Base-by-base conservation (phyloP, 768 basidiomycete genomes). In the Leccinum boreale region DNA sequence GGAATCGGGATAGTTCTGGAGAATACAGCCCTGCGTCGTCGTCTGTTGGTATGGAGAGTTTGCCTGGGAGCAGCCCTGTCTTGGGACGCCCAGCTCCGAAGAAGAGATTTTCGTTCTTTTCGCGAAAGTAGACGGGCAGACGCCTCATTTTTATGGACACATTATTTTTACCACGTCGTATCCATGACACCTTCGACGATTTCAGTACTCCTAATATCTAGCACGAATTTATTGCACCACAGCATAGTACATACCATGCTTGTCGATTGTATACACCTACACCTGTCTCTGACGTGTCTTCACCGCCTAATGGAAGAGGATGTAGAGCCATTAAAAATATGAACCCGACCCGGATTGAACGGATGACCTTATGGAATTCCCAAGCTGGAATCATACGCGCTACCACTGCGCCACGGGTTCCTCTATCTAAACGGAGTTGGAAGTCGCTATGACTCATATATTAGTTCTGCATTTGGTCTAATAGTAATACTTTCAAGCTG, bases 311-410 rank as follows among this genome's bases (percentile, higher is more conserved):
- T 23, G 21, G 44, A 45, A 45, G 19, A 14, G 45, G 23, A 23
- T 21, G 11, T 3, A 46, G 45, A 21, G 21, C 21, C 19, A 39
- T 39, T 21, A 21, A 46, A 45, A 24, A 49, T 54, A 3, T 75
- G 73, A 75, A 72, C 75, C 74, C 73, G 65, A 76, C 75, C 74
- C 74, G 76, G 70, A 70, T 76, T 73, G 76, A 77, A 77, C 75
- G 75, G 76, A 76, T 75, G 76, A 77, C 76, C 75, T 76, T 77
- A 69, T 72, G 75, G 76, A 76, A 8, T 55, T 36, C 46, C 58
- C 48, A 62, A n/a, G 59, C 73, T 74, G 73, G 73, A 74, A 74
- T 74, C 73, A 71, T 66, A 74, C 70, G 71, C 71, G 71, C 73
- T 72, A 72, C 71, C 71, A 73, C 71, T 72, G 73, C 69, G 71